These are phyloP conservation scores for Pleurotus citrinopileatus DNA, from an alignment of 768 basidiomycete genomes.

Conservation along the genomic window DNA sequence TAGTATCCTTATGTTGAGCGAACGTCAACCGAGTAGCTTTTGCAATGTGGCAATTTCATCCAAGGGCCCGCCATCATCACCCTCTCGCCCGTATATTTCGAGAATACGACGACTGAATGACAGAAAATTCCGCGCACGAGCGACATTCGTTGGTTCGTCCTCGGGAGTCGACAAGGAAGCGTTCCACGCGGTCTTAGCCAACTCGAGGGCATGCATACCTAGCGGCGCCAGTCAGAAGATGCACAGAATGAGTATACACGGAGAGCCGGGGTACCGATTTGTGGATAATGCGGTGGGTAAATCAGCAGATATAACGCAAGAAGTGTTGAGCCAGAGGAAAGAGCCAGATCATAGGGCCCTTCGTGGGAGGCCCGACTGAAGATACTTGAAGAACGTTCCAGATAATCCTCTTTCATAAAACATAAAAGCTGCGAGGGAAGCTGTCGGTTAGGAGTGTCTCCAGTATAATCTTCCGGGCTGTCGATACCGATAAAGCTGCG, in stretches of 20 bases:
- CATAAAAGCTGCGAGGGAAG: constrained; percentile 39
- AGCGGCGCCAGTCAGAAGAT: background rate
- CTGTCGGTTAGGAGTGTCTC: constrained; percentile 12
- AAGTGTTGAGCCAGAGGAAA: constrained; percentile 52
- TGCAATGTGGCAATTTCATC: constrained; percentile 48
- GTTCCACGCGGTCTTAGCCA: constrained; percentile 81
- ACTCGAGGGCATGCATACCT: constrained; percentile 77
- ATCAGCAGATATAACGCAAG: constrained; percentile 66
- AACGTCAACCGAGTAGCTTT: constrained; percentile 30
- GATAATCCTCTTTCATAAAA: constrained; percentile 55
- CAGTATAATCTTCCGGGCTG: constrained; percentile 24
- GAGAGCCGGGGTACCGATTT: constrained; percentile 54
- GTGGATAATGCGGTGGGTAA: constrained; percentile 79
- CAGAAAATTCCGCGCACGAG: constrained; percentile 33
- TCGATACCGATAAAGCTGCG: constrained; percentile 29
- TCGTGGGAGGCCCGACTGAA: constrained; percentile 76
- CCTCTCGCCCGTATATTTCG: constrained; percentile 54
- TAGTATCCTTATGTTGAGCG: constrained; percentile 2
- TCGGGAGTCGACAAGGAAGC: constrained; percentile 27
- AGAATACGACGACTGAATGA: constrained; percentile 38
- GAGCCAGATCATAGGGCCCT: constrained; percentile 48
- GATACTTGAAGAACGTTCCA: constrained; percentile 52
- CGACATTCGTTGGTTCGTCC: constrained; percentile 19
- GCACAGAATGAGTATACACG: constrained; percentile 1
- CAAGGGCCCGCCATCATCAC: constrained; percentile 59